phyloP scores from a whole-genome alignment of 2,329 filamentous ascomycete genomes.

The Talaromyces sp. region DNA sequence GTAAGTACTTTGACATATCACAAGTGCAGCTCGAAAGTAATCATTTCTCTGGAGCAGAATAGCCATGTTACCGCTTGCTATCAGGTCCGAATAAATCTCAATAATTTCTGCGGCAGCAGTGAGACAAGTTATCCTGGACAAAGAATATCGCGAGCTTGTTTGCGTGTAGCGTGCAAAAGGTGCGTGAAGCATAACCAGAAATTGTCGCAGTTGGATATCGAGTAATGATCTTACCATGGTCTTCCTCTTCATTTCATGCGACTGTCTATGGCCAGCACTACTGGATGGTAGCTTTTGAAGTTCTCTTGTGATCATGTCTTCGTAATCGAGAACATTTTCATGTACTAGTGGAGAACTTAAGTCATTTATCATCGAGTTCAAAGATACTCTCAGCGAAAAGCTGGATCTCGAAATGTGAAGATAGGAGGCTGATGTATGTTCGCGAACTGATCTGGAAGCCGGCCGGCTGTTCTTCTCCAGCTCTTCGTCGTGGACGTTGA shows the following conservation, averaged over 20 bases:
- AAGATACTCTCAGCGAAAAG: constrained; percentile 26
- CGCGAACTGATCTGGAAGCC: constrained; percentile 20
- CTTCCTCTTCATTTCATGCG: background rate
- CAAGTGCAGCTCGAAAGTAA: constrained; percentile 24
- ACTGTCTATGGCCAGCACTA: constrained; percentile 14
- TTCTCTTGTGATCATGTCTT: constrained; percentile 26
- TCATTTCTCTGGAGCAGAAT: constrained; percentile 23
- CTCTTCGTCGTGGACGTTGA: constrained; percentile 31
- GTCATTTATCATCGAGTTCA: constrained; percentile 30
- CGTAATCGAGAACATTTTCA: constrained; percentile 27
- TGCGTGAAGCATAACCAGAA: constrained; percentile 29
- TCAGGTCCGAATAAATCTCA: constrained; percentile 20
- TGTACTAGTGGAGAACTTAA: constrained; percentile 23
- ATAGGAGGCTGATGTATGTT: constrained; percentile 28
- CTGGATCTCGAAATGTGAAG: constrained; percentile 25
- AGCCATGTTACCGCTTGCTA: constrained; percentile 11
- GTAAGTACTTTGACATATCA: constrained; percentile 23
- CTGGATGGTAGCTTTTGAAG: constrained; percentile 26
- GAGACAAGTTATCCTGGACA: constrained; percentile 27
- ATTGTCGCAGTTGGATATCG: constrained; percentile 29
- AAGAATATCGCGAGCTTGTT: constrained; percentile 24
- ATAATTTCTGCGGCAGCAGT: constrained; percentile 22
- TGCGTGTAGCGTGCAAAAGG: constrained; percentile 27
- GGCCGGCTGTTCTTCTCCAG: constrained; percentile 22
- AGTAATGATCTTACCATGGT: constrained; percentile 23